phyloP scores from a whole-genome alignment of 129 eudicot species.

The Chrysanthemum makinoi region DNA sequence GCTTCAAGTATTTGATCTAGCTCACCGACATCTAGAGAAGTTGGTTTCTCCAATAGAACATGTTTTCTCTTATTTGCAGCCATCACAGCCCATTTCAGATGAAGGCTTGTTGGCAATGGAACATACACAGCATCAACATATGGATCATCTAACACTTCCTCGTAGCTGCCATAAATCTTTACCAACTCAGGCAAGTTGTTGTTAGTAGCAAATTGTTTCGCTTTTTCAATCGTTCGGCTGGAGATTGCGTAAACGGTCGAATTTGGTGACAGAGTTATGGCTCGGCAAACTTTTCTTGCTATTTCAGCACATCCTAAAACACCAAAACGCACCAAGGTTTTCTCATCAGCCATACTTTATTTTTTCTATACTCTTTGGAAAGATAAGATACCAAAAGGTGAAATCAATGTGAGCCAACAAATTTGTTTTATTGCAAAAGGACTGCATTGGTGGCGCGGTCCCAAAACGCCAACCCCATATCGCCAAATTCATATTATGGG shows the following conservation, averaged over 20 bases:
- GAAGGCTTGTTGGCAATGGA: slow-evolving; percentile 85
- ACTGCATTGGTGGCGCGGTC: background rate
- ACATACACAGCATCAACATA: slow-evolving; percentile 74
- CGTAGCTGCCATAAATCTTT: slow-evolving; percentile 58
- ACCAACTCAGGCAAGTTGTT: slow-evolving; percentile 41
- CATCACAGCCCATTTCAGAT: slow-evolving; percentile 67
- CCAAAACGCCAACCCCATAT: too few relatives aligned
- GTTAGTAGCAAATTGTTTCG: slow-evolving; percentile 40
- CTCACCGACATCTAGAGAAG: slow-evolving; percentile 57
- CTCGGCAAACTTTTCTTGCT: slow-evolving; percentile 69
- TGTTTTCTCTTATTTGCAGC: slow-evolving; percentile 78
- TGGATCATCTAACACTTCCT: slow-evolving; percentile 55
- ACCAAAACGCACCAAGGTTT: slow-evolving; percentile 48
- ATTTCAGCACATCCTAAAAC: slow-evolving; percentile 75
- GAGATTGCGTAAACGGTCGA: slow-evolving; percentile 59
- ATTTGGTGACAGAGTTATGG: slow-evolving; percentile 61
- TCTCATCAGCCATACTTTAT: slow-evolving; percentile 40
- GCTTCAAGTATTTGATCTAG: slow-evolving; percentile 65
- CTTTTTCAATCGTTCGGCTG: slow-evolving; percentile 73
- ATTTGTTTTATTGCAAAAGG: slow-evolving; percentile 2
- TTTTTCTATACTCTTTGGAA: slow-evolving; percentile 13
- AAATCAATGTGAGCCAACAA: slow-evolving; percentile 22
- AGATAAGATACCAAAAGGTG: slow-evolving; percentile 8
- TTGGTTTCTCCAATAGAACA: slow-evolving; percentile 79
- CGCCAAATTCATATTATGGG: too few relatives aligned